phyloP scores from a whole-genome alignment of 371 early-diverging fungal genomes.

The Mortierella sp. region DNA sequence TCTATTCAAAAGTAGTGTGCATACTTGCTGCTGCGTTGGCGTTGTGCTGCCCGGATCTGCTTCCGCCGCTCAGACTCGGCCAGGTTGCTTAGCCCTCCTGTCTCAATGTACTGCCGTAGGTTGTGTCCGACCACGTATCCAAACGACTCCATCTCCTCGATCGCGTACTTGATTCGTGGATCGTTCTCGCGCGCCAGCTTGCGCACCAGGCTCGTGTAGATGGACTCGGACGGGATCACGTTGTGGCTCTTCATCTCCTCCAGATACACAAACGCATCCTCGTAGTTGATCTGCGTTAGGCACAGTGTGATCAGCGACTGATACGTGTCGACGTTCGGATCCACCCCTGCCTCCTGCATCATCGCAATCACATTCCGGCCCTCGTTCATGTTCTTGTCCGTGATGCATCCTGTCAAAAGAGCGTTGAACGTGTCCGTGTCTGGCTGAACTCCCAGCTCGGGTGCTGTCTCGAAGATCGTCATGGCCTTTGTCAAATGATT shows the following conservation, averaged over 20 bases:
- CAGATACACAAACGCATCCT: slow-evolving; percentile 80
- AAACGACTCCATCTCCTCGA: slow-evolving; percentile 79
- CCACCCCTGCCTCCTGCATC: slow-evolving; percentile 63
- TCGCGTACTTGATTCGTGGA: slow-evolving; percentile 71
- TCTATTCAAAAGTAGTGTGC: no score
- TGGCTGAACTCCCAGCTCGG: slow-evolving; percentile 58
- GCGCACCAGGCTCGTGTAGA: slow-evolving; percentile 66
- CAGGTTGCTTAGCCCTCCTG: slow-evolving; percentile 54
- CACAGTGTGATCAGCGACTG: slow-evolving; percentile 65
- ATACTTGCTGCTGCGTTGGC: no score
- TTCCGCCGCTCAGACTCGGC: slow-evolving; percentile 49
- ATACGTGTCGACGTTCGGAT: slow-evolving; percentile 68
- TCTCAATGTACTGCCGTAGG: slow-evolving; percentile 50
- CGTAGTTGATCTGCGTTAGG: slow-evolving; percentile 69
- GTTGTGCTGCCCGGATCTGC: slow-evolving; percentile 30
- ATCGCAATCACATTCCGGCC: slow-evolving; percentile 68
- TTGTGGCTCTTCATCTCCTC: slow-evolving; percentile 80
- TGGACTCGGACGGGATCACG: slow-evolving; percentile 67
- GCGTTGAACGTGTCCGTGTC: slow-evolving; percentile 72
- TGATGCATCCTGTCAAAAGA: slow-evolving; percentile 67
- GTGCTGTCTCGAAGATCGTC: slow-evolving; percentile 64
- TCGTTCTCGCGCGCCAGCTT: slow-evolving; percentile 74
- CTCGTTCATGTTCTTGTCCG: slow-evolving; percentile 61
- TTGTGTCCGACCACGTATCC: slow-evolving; percentile 61
- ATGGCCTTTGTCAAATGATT: slow-evolving; percentile 65